Evolutionary conservation across 192 early-diverging fungal species (phyloP).

Genomic region (Podila epicladia): DNA sequence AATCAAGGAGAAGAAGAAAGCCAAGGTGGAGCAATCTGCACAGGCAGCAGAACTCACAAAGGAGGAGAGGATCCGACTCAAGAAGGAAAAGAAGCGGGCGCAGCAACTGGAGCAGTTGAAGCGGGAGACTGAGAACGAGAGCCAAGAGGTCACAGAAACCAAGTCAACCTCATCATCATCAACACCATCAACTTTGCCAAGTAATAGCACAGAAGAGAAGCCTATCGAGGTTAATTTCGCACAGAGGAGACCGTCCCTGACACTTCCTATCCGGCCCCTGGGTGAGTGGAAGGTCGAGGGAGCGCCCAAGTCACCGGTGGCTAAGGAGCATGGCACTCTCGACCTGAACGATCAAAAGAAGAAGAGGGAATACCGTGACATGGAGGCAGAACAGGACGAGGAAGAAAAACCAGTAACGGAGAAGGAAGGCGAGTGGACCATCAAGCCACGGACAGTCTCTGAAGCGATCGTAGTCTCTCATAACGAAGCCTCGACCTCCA

Average conservation of each 20-base stretch:
- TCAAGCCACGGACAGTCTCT: constrained; percentile 57
- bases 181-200: constrained; percentile 1
- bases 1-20: constrained; percentile 31
- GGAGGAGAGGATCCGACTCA: constrained; percentile 28
- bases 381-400: constrained; percentile 29
- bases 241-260: constrained; percentile 16
- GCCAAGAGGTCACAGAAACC: constrained; percentile 15
- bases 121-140: constrained; percentile 3
- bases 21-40: not conserved
- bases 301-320: constrained; percentile 30
- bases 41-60: constrained; percentile 10
- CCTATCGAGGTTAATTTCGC: too few species aligned
- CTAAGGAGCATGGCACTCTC: constrained; percentile 10
- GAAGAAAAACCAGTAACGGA: constrained; percentile 10
- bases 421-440: constrained; percentile 54
- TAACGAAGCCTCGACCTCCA: constrained; percentile 55
- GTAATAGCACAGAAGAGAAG: too few species aligned
- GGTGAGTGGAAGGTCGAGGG: constrained; percentile 40
- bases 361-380: constrained; percentile 46
- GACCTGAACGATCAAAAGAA: constrained; percentile 25
- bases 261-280: constrained; percentile 13
- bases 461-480: constrained; percentile 59
- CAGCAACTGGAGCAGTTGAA: constrained; percentile 24
- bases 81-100: constrained; percentile 37
- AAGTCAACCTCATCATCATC: not conserved